Base-by-base conservation (phyloP, 495 filamentous ascomycete genomes). In the Oidiodendron maius region DNA sequence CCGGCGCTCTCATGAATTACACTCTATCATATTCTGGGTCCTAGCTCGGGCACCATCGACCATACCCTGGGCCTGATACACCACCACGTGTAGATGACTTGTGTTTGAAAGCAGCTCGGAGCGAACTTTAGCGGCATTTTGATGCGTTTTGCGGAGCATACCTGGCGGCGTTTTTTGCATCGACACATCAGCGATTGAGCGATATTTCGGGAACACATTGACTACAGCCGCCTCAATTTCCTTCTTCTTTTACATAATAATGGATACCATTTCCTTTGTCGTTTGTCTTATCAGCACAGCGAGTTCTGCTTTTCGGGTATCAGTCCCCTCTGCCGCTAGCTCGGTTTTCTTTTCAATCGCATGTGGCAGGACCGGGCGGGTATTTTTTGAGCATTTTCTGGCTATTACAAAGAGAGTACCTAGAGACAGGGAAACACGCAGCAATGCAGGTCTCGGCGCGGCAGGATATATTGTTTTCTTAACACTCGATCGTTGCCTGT, bases 401-500 rank as follows among this genome's bases (percentile, higher is more conserved):
- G 54, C 40, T 32, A 40, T 48, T 44, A 46, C 36, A 55, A 49
- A 51, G 51, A 50, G 57, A 54, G 49, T 52, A 55, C 51, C 51
- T 48, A 43, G 55, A 48, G 47, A 53, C 42, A 47, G 46, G 51
- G 51, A 34, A 53, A 46, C 39, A 61, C 58, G 58, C 58, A 61
- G 58, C 58, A 61, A 61, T 61, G 58, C 58, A 61, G 57, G 57
- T 44, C 52, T 56, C 51, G 54, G 58, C 54, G 54, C 51, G 57
- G 22, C 51, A 40, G 58, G 55, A 51, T 55, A 48, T 25, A 42
- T 40, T 42, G n/a, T 30, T 48, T 46, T 61, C 38, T 45, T 57
- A 35, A 49, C 40, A 48, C 51, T 52, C 42, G 57, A 44, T 53
- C 42, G 46, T 44, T 55, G 12, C 52, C 48, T 36, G 21, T 56